Evolutionary conservation across 2,329 filamentous ascomycete species (phyloP).

Genomic region (Didymella segeticola): DNA sequence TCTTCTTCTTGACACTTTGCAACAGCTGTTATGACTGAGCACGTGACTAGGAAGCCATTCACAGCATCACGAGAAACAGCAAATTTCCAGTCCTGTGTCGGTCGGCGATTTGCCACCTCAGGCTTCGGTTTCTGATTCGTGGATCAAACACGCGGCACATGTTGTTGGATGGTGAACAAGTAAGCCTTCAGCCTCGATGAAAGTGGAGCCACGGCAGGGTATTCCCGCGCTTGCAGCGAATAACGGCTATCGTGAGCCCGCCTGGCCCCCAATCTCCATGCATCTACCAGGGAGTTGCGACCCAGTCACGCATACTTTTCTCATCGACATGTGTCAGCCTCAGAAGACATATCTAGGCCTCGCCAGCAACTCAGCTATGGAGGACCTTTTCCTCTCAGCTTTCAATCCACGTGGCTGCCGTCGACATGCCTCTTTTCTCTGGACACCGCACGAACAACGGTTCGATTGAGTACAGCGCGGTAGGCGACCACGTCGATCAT

Average conservation of each 20-base stretch:
- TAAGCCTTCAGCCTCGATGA: not conserved
- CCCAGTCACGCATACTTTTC: not conserved
- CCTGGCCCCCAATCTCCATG: not conserved
- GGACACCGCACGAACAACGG: not conserved
- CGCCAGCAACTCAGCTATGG: too few species aligned
- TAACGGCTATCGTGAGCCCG: not conserved
- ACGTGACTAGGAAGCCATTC: too few species aligned
- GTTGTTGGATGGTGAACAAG: not conserved
- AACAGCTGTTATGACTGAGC: too few species aligned
- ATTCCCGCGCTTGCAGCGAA: not conserved
- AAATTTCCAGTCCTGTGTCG: too few species aligned
- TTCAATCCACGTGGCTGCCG: not conserved
- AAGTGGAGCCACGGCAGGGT: not conserved
- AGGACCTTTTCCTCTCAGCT: not conserved
- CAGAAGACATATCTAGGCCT: not conserved
- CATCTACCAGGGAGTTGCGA: not conserved
- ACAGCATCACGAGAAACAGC: too few species aligned
- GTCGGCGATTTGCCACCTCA: too few species aligned
- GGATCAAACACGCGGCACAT: too few species aligned
- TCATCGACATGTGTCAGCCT: not conserved
- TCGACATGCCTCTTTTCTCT: not conserved
- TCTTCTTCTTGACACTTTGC: too few species aligned
- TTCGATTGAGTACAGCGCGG: not conserved
- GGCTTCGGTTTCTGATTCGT: too few species aligned
- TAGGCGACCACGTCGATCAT: too few species aligned